These are phyloP conservation scores for Fusarium stilboides DNA, from an alignment of 2,329 filamentous ascomycete genomes.

Conservation along the genomic window DNA sequence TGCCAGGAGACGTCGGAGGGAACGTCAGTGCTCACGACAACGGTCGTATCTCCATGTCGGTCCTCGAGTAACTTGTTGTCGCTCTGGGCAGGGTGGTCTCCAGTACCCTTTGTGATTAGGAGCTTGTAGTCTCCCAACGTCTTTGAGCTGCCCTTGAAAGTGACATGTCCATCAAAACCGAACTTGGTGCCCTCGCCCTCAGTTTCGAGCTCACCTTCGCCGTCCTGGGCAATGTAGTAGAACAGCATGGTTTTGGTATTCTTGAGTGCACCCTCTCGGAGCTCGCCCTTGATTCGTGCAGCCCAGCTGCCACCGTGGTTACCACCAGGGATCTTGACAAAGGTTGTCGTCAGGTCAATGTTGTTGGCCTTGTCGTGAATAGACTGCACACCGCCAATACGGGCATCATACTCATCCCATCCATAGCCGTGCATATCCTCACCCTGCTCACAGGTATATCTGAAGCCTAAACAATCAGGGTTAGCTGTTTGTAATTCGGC, in stretches of 20 bases:
- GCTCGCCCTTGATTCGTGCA: conserved; percentile 85
- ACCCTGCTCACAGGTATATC: conserved; percentile 96
- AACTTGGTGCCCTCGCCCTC: conserved; percentile 65
- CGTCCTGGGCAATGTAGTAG: conserved; percentile 88
- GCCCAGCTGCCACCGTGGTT: conserved; percentile 92
- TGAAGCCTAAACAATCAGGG: conserved; percentile 72
- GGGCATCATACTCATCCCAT: conserved; percentile 96
- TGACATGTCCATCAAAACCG: conserved; percentile 74
- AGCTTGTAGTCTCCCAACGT: conserved; percentile 86
- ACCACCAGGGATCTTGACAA: conserved; percentile 92
- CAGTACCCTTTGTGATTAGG: conserved; percentile 79
- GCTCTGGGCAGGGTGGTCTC: conserved; percentile 71
- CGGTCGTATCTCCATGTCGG: conserved; percentile 82
- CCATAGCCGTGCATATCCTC: conserved; percentile 96
- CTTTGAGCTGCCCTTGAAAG: conserved; percentile 77
- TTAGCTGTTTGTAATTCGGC: conserved; percentile 12
- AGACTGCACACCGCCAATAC: conserved; percentile 87
- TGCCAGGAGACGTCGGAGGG: conserved; percentile 85
- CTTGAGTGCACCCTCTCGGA: conserved; percentile 76
- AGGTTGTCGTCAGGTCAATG: conserved; percentile 92
- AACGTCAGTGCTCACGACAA: conserved; percentile 80
- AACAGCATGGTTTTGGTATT: conserved; percentile 83
- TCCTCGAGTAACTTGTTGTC: conserved; percentile 75
- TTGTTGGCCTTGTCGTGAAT: conserved; percentile 92
- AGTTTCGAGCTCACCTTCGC: conserved; percentile 75